These are phyloP conservation scores for Ophiostoma sp. DNA, from an alignment of 2,329 filamentous ascomycete species.

Conservation along the genomic window DNA sequence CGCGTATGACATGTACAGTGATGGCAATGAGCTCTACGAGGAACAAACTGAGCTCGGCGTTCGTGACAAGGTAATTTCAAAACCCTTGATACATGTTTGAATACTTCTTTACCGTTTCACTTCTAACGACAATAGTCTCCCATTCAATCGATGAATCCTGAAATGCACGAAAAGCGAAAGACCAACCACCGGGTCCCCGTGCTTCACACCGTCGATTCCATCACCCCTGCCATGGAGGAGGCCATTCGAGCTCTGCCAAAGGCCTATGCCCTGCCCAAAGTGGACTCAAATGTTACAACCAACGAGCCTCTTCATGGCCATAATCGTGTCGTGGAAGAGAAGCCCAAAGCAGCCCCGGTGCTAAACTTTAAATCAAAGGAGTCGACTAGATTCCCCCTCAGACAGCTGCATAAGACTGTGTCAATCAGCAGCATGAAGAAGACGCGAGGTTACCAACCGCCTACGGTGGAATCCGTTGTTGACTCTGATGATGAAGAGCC, in stretches of 20 bases:
- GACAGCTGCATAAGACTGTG: background rate
- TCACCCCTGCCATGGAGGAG: background rate
- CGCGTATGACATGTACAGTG: background rate
- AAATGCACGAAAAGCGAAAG: background rate
- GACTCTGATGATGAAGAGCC: constrained; percentile 21
- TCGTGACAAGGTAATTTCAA: background rate
- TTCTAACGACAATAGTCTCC: background rate
- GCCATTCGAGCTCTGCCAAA: background rate
- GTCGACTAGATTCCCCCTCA: background rate
- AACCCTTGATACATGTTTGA: background rate
- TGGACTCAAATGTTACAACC: no score
- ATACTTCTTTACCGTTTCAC: no score
- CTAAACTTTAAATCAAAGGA: background rate
- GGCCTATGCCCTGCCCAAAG: background rate
- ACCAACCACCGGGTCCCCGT: background rate
- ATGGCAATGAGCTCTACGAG: background rate
- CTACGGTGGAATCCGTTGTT: constrained; percentile 27
- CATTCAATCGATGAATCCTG: background rate
- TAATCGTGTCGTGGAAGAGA: background rate
- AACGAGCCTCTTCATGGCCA: background rate
- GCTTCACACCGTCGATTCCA: background rate
- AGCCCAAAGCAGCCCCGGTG: background rate
- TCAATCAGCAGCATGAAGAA: background rate
- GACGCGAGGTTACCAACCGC: constrained; percentile 21
- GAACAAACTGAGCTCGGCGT: no score